Conservation (phyloP, 495 filamentous ascomycete species). For the Terfezia boudieri region DNA sequence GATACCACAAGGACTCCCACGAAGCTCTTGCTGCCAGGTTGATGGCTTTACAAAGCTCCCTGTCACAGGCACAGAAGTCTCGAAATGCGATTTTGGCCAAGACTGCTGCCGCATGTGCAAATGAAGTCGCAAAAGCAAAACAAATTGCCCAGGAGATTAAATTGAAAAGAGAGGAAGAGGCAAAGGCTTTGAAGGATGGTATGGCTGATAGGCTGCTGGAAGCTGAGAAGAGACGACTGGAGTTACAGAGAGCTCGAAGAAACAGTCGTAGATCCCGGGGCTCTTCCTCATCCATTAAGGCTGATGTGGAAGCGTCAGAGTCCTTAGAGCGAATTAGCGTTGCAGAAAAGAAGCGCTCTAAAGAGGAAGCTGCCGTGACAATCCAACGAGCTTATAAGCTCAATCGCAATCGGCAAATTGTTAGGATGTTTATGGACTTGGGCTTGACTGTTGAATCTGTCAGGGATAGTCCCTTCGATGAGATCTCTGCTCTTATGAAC, state of each 20-base stretch:
- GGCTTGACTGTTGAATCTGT: slow-evolving; percentile 54
- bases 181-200: slow-evolving; percentile 32
- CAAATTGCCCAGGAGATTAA: slow-evolving; percentile 78
- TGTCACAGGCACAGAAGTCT: slow-evolving; percentile 68
- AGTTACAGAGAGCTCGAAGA: slow-evolving; percentile 11
- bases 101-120: slow-evolving; percentile 81
- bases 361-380: slow-evolving; percentile 42
- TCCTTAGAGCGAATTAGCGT: slow-evolving; percentile 39
- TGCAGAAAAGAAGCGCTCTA: slow-evolving; percentile 36
- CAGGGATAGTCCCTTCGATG: slow-evolving; percentile 55
- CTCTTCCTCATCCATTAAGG: slow-evolving; percentile 5
- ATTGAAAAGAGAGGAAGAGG: slow-evolving; percentile 71
- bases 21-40: slow-evolving; percentile 32
- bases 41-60: slow-evolving; percentile 48
- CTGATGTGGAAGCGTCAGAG: slow-evolving; percentile 29
- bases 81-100: slow-evolving; percentile 80
- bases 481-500: slow-evolving; percentile 54
- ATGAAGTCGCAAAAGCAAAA: slow-evolving; percentile 87
- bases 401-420: slow-evolving; percentile 32
- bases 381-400: slow-evolving; percentile 65
- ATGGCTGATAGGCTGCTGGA: slow-evolving; percentile 17
- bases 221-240: slow-evolving; percentile 12
- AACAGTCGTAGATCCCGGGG: slow-evolving; percentile 12
- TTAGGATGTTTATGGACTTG: slow-evolving; percentile 44
- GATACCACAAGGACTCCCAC: slow-evolving; percentile 72